phyloP scores from a whole-genome alignment of 192 early-diverging fungal species.

The Anaeromyces robustus region DNA sequence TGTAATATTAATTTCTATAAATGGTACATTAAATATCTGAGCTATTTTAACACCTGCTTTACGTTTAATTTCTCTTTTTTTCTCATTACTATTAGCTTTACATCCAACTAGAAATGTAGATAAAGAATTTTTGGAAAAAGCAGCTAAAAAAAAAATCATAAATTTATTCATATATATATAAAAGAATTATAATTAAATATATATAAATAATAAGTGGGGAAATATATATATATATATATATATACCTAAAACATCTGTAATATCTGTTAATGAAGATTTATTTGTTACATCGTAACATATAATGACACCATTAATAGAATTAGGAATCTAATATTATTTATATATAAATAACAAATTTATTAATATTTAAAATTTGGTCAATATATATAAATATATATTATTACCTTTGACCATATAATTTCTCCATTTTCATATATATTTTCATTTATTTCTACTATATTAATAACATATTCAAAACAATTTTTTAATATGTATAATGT shows the following conservation, averaged over 20 bases:
- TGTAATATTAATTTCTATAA: slow-evolving; percentile 5
- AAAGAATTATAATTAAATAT: no score
- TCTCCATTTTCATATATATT: background rate
- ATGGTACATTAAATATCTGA: slow-evolving; percentile 9
- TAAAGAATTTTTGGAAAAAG: slow-evolving; percentile 3
- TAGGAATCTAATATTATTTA: background rate
- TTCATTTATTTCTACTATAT: background rate
- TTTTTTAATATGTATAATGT: background rate
- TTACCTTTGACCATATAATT: background rate
- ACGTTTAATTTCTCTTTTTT: slow-evolving; percentile 14
- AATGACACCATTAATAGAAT: slow-evolving; percentile 8
- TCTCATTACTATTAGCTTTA: background rate
- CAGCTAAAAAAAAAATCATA: background rate
- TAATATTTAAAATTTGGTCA: no score
- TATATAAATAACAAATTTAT: no score
- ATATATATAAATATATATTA: background rate
- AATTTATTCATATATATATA: no score
- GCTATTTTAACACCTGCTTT: slow-evolving; percentile 12
- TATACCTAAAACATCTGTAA: slow-evolving; percentile 13
- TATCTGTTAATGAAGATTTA: slow-evolving; percentile 11
- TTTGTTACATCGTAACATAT: slow-evolving; percentile 16
- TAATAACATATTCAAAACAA: background rate
- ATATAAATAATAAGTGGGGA: no score
- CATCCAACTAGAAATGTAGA: slow-evolving; percentile 11
- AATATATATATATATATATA: no score